Base-by-base conservation (phyloP, 1,284 basidiomycete species). In the Earliella scabrosa region DNA sequence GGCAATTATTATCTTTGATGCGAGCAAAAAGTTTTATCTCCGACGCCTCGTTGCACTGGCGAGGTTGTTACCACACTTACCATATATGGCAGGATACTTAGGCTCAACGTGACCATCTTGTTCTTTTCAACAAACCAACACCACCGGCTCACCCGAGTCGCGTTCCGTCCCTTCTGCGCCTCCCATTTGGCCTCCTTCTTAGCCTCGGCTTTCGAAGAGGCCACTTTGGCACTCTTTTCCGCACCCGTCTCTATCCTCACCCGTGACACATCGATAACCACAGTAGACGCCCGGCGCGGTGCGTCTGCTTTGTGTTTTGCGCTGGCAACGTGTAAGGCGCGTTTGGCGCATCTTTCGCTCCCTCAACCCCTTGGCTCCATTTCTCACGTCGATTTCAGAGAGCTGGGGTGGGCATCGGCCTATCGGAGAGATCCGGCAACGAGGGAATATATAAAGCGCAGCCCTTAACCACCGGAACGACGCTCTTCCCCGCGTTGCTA, bases 181-280 rank as follows among this genome's bases (percentile, higher is more conserved):
- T 43, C n/a, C 18, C 3, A 11, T 21, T 45, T 31, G 31, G 14
- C 18, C 23, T 47, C 29, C 13, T 27, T 48, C 38, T 43, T 3
- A 16, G n/a, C 24, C 23, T 29, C 26, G 26, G 40, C 52, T 20
- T 31, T 47, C 7, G 16, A 29, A 32, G 39, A 14, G 40, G 32
- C 20, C 41, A 26, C 21, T 14, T 20, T 31, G 20, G 32, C 8
- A 31, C 14, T 32, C 16, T 26, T 48, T 43, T 34, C 20, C 11
- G 39, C 23, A 18, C 34, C 8, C 6, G 34, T 45, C 21, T 10
- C 29, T 27, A 13, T 43, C 29, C 29, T 31, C 23, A 31, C 29
- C 48, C 48, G 54, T 56, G 54, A 47, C 54, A 51, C 49, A 56
- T 56, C 49, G 54, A 56, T 56, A 56, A 56, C 54, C 54, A 56